phyloP scores from a whole-genome alignment of 441 rosid species.

The Flueggea neowawraea region DNA sequence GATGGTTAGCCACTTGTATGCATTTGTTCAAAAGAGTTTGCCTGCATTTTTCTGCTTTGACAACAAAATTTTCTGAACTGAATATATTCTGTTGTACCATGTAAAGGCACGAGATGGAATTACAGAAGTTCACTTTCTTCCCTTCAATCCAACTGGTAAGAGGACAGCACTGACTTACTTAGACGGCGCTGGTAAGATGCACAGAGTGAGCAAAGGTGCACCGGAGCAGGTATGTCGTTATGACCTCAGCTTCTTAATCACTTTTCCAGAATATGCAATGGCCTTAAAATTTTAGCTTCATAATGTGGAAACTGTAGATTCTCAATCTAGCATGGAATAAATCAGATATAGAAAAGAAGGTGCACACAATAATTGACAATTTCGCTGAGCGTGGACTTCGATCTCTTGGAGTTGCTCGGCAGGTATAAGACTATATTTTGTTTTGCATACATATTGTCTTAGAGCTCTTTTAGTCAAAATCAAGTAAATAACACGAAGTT shows the following conservation, averaged over 20 bases:
- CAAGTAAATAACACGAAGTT: background rate
- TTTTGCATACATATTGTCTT: background rate
- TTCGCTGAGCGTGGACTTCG: constrained; percentile 94
- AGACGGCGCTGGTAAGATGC: constrained; percentile 74
- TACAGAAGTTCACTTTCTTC: constrained; percentile 88
- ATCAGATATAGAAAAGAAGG: constrained; percentile 62
- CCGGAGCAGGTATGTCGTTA: constrained; percentile 74
- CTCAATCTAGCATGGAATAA: constrained; percentile 59
- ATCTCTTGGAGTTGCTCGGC: constrained; percentile 56
- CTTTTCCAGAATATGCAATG: background rate
- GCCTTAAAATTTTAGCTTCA: background rate
- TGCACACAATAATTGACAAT: constrained; percentile 69
- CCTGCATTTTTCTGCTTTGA: background rate
- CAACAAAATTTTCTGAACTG: background rate
- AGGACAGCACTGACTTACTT: constrained; percentile 92
- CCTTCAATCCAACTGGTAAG: constrained; percentile 95
- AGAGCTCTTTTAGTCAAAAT: background rate
- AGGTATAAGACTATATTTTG: constrained; percentile 8
- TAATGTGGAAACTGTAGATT: constrained; percentile 39
- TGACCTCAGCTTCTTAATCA: constrained; percentile 1
- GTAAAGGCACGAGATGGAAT: constrained; percentile 83
- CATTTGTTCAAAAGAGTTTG: background rate
- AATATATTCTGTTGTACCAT: constrained; percentile 4
- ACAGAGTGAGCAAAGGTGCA: constrained; percentile 95
- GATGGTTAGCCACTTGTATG: no score